Evolutionary conservation across 805 yeast genomes (phyloP).

Genomic region (Limtongozyma cylindracea): DNA sequence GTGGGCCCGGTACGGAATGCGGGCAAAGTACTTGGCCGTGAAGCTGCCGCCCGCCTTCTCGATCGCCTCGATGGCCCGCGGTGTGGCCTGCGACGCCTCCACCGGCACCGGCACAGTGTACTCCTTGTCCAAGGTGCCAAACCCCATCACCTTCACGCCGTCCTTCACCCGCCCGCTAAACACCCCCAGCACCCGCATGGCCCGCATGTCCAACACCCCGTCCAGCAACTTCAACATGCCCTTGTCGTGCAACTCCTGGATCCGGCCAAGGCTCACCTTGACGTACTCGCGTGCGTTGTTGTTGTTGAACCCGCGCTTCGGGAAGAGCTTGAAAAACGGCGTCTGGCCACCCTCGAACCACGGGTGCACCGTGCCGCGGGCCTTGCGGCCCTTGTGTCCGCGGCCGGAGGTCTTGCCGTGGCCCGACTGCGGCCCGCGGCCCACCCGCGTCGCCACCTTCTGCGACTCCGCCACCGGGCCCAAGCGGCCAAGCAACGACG

Average conservation of each 20-base stretch:
- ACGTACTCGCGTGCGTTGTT: slow-evolving; percentile 24
- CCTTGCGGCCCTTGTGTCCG: slow-evolving; percentile 98
- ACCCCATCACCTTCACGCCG: slow-evolving; percentile 66
- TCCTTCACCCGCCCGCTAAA: slow-evolving; percentile 45
- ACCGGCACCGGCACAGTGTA: slow-evolving; percentile 39
- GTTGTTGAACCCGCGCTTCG: slow-evolving; percentile 72
- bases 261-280: slow-evolving; percentile 39
- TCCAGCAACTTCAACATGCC: slow-evolving; percentile 34
- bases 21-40: slow-evolving; percentile 42
- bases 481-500: too few species aligned
- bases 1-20: slow-evolving; percentile 47
- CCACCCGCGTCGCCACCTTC: slow-evolving; percentile 74
- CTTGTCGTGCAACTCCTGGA: slow-evolving; percentile 43
- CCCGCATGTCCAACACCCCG: slow-evolving; percentile 45
- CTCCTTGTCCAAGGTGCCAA: slow-evolving; percentile 15
- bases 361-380: slow-evolving; percentile 69
- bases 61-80: slow-evolving; percentile 44
- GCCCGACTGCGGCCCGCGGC: slow-evolving; percentile 91
- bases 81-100: slow-evolving; percentile 66
- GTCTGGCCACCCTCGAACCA: slow-evolving; percentile 99
- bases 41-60: slow-evolving; percentile 53
- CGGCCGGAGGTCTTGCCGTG: slow-evolving; percentile 89
- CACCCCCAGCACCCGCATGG: slow-evolving; percentile 52
- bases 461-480: too few species aligned
- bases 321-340: slow-evolving; percentile 62